A percentile compares a stretch with the other conserved stretches of the same genome.
phyloP scores from a whole-genome alignment of 108 stramenopile genomes.

The Discostella pseudostelligera region DNA sequence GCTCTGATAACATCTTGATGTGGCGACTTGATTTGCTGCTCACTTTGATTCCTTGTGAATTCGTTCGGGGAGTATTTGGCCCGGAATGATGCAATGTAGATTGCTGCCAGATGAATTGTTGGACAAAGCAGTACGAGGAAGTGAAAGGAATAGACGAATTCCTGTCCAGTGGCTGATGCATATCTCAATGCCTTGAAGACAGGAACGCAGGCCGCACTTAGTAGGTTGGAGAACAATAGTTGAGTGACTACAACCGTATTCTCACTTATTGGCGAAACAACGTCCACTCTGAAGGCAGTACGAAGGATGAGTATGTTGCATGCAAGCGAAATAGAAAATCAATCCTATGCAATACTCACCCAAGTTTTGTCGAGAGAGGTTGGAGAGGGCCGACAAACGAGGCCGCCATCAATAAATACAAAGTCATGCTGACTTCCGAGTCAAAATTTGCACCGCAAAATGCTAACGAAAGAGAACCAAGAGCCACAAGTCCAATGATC shows the following conservation, averaged over 20 bases:
- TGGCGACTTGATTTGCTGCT: neutral
- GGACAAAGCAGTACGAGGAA: constrained; percentile 69
- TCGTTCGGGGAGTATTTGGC: neutral
- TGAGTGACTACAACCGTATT: constrained; percentile 80
- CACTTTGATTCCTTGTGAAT: neutral
- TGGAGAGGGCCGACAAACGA: constrained; percentile 73
- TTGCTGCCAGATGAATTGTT: constrained; percentile 33
- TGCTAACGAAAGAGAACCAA: constrained; percentile 64
- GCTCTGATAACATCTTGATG: neutral
- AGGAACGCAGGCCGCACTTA: constrained; percentile 76
- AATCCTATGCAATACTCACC: neutral
- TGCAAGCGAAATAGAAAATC: neutral
- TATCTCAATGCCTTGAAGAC: constrained; percentile 68
- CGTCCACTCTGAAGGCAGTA: constrained; percentile 53
- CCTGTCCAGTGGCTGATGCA: constrained; percentile 46
- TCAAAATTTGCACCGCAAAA: constrained; percentile 72
- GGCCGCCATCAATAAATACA: constrained; percentile 65
- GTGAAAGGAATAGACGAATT: constrained; percentile 74
- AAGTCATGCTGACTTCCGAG: constrained; percentile 50
- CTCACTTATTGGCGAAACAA: constrained; percentile 68
- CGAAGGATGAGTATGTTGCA: constrained; percentile 1
- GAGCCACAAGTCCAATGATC: constrained; percentile 54
- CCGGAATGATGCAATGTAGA: constrained; percentile 82
- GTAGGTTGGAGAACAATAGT: constrained; percentile 73
- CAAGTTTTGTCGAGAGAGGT: constrained; percentile 61